A percentile compares a stretch with the other conserved stretches of the same genome.
phyloP scores from a whole-genome alignment of 768 basidiomycete genomes.

The Phaffia tasmanica region DNA sequence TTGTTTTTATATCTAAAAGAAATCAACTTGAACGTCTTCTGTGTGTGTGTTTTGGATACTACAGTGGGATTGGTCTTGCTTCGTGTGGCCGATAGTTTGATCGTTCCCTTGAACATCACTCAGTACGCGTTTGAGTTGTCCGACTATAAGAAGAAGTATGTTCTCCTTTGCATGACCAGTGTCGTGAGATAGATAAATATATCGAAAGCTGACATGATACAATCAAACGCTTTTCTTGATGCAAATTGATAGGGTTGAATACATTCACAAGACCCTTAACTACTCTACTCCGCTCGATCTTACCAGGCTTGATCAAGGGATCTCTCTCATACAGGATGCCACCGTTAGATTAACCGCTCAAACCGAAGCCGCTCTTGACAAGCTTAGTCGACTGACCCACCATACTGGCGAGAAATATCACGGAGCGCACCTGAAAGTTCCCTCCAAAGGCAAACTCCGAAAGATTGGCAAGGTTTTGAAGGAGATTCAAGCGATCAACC shows the following conservation, averaged over 20 bases:
- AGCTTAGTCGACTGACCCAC: constrained; percentile 29
- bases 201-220: background rate
- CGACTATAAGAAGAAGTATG: constrained; percentile 49
- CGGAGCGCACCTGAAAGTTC: constrained; percentile 2
- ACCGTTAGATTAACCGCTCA: constrained; percentile 36
- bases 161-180: constrained; percentile 6
- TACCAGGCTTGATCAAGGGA: constrained; percentile 32
- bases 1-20: background rate
- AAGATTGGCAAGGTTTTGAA: constrained; percentile 34
- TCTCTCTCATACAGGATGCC: constrained; percentile 34
- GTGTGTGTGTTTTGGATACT: background rate
- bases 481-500: constrained; percentile 35
- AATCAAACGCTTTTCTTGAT: background rate
- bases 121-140: constrained; percentile 53
- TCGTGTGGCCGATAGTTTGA: constrained; percentile 47
- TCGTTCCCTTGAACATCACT: constrained; percentile 59
- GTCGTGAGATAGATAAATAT: background rate
- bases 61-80: constrained; percentile 32
- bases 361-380: constrained; percentile 28
- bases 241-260: constrained; percentile 43
- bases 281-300: constrained; percentile 31
- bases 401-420: background rate
- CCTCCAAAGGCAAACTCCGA: constrained; percentile 29
- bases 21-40: background rate
- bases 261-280: constrained; percentile 35